A percentile compares a stretch with the other conserved stretches of the same genome.
Evolutionary conservation across 805 yeast genomes (phyloP).

Genomic region (Lipomyces orientalis): DNA sequence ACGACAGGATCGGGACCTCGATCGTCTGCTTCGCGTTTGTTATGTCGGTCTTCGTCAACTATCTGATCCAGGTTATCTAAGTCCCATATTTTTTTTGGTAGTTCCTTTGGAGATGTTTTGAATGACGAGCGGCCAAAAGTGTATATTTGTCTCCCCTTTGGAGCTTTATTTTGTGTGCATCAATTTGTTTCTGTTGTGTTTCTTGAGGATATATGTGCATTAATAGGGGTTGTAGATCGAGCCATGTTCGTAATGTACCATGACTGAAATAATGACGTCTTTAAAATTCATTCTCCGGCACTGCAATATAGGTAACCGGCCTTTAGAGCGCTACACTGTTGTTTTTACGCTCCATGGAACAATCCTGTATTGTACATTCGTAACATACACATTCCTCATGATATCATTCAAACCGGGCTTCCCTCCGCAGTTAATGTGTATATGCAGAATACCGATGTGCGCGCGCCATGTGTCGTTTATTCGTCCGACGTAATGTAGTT

Average conservation of each 20-base stretch:
- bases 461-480: slow-evolving; percentile 1
- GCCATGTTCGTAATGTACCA: background rate
- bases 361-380: background rate
- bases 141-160: background rate
- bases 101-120: background rate
- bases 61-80: slow-evolving; percentile 29
- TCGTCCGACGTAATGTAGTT: slow-evolving; percentile 31
- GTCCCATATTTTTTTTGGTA: background rate
- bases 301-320: too few species aligned
- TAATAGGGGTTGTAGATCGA: background rate
- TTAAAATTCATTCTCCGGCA: background rate
- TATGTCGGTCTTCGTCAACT: slow-evolving; percentile 60
- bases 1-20: slow-evolving; percentile 86
- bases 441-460: slow-evolving; percentile 1
- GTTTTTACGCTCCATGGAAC: background rate
- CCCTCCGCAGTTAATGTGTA: background rate
- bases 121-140: background rate
- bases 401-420: background rate
- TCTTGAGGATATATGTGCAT: background rate
- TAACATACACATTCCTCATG: background rate
- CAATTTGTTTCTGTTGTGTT: background rate
- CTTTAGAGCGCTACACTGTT: too few species aligned
- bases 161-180: background rate
- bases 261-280: background rate
- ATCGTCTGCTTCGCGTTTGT: slow-evolving; percentile 77